Base-by-base conservation (phyloP, 2,329 filamentous ascomycete species). In the Alternaria sp. region DNA sequence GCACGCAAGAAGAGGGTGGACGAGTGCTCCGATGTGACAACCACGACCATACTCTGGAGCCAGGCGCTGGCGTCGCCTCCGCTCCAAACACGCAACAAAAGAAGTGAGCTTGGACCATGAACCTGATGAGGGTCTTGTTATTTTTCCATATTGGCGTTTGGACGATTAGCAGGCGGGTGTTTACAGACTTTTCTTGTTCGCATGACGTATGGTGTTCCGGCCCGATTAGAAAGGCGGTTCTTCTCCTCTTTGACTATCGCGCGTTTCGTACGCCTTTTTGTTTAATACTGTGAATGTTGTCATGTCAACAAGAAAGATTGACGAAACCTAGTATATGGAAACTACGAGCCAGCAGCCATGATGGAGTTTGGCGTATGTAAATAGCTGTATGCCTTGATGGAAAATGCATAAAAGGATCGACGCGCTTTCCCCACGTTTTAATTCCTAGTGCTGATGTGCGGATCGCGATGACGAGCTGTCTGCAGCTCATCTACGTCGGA, bases 21-120 rank as follows among this genome's bases (percentile, higher is more conserved):
- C 83, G 85, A 48, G 86, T 97, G 16, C 83, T 92, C 60, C 88
- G 86, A 48, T 91, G 91, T 2, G 84, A 88, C 9, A 90, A 91
- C 51, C 95, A 99, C 78, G 88, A 86, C 1, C 95, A 99, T 75
- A 89, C 94, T 12, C 84, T 98, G 38, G 93, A 96, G 77, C 92
- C 92, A 36, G 80, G 80, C 20, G 70, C 74, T 16, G 74, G 74
- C 26, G 68, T 61, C 24, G 61, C 60, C 20, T 76, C 75, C 16
- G 69, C 74, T 18, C 68, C 76, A 6, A 67, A 65, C 22, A 74
- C 74, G 9, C 74, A 75, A 55, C 73, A 74, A 55, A 75, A 77
- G 72, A 75, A 76, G 66, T 76, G 70, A 75, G 52, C 57, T 41
- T 14, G 7, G 49, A 36, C 28, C 44, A 30, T 16, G 48, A 49